phyloP scores from a whole-genome alignment of 129 eudicot species.

The Lactuca saligna region DNA sequence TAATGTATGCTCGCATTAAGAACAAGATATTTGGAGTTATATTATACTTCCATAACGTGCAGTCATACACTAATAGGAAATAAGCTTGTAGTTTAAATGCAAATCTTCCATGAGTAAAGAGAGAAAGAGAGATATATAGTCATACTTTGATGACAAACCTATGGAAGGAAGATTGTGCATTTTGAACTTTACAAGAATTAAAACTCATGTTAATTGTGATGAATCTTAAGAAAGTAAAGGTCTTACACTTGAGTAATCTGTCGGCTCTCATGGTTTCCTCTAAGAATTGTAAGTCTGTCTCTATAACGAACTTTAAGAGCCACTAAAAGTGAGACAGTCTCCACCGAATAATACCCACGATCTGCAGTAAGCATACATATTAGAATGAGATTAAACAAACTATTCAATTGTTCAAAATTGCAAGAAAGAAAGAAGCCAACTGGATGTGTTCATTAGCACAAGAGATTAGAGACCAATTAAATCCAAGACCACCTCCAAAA shows the following conservation, averaged over 20 bases:
- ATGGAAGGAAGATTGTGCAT: neutral
- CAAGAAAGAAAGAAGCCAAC: neutral
- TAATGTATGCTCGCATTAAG: no score
- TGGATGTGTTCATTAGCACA: neutral
- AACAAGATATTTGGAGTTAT: no score
- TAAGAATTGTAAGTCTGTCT: conserved; percentile 92
- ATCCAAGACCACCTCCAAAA: no score
- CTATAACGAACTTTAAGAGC: conserved; percentile 92
- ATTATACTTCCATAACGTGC: neutral
- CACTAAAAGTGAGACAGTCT: conserved; percentile 86
- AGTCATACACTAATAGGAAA: no score
- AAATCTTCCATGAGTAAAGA: neutral
- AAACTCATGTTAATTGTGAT: neutral
- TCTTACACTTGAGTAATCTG: conserved; percentile 99
- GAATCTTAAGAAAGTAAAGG: conserved; percentile 16
- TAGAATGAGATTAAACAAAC: conserved; percentile 8
- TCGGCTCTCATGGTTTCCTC: conserved; percentile 97
- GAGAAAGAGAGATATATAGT: neutral
- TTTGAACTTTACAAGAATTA: neutral
- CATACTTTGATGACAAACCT: neutral
- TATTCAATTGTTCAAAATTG: conserved; percentile 11
- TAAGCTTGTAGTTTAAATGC: neutral
- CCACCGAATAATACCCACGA: conserved; percentile 98
- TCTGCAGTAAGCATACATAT: conserved; percentile 49
- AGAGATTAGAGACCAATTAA: neutral